Evolutionary conservation across 495 filamentous ascomycete genomes (phyloP).

Genomic region (Halenospora varia): DNA sequence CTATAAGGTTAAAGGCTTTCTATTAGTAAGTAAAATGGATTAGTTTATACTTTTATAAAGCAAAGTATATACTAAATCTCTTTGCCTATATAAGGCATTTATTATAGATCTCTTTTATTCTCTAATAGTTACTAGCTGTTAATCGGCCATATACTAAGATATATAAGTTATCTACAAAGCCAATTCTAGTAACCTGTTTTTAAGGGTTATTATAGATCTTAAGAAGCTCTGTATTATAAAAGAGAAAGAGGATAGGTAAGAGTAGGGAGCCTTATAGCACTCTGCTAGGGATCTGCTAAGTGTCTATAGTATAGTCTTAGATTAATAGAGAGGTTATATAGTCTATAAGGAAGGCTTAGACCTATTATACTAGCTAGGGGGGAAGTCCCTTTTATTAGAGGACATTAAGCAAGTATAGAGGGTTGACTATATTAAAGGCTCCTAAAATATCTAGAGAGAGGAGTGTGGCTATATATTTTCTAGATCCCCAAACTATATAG

Average conservation of each 20-base stretch:
- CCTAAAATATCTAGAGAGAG: constrained; percentile 21
- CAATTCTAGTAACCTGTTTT: constrained; percentile 9
- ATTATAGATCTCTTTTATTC: constrained; percentile 11
- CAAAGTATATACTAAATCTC: constrained; percentile 20
- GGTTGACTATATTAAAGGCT: constrained; percentile 22
- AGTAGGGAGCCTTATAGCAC: constrained; percentile 31
- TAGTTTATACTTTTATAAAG: constrained; percentile 18
- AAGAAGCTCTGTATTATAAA: constrained; percentile 32
- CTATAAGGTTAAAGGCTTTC: background rate
- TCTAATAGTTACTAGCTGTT: constrained; percentile 21
- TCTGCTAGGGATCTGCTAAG: constrained; percentile 4
- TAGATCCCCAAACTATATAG: constrained; percentile 8
- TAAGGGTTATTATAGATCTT: background rate
- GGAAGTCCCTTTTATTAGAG: constrained; percentile 6
- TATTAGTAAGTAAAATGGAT: constrained; percentile 22
- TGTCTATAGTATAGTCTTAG: background rate
- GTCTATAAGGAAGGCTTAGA: constrained; percentile 10
- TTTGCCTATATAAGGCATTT: constrained; percentile 16
- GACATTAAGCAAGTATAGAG: constrained; percentile 18
- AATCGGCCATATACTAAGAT: constrained; percentile 20
- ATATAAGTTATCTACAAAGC: constrained; percentile 28
- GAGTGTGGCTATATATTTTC: background rate
- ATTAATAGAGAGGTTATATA: constrained; percentile 10
- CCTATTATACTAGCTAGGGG: constrained; percentile 5
- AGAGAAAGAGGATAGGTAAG: constrained; percentile 31